Evolutionary conservation across 371 early-diverging fungal species (phyloP).

Genomic region (Mucor mucedo): DNA sequence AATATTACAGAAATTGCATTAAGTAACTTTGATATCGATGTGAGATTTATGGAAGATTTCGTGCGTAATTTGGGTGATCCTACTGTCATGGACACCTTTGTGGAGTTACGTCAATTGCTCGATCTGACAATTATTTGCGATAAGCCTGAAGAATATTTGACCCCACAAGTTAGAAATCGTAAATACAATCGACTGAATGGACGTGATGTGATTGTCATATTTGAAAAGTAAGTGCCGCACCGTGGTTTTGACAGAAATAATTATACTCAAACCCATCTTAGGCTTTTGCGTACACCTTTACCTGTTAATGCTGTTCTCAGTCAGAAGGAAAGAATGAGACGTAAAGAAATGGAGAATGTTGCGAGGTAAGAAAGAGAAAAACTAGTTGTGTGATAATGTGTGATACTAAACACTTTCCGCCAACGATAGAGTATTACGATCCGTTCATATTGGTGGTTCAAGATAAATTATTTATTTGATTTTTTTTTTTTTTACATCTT

Average conservation of each 20-base stretch:
- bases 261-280: conserved; percentile 1
- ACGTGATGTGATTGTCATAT: conserved; percentile 65
- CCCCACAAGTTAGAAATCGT: conserved; percentile 60
- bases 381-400: not conserved
- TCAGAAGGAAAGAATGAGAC: conserved; percentile 38
- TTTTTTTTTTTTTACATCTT: conserved; percentile 27
- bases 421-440: conserved; percentile 38
- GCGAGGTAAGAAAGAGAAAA: conserved; percentile 42
- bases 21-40: conserved; percentile 73
- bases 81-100: conserved; percentile 71
- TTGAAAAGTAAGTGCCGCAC: conserved; percentile 77
- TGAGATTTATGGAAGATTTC: conserved; percentile 78
- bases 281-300: conserved; percentile 29
- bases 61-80: conserved; percentile 68
- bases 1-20: conserved; percentile 69
- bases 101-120: conserved; percentile 76
- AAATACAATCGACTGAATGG: conserved; percentile 70
- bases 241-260: not conserved
- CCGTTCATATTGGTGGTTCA: conserved; percentile 37
- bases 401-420: not conserved
- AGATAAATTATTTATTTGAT: conserved; percentile 10
- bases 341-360: conserved; percentile 55
- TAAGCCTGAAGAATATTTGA: conserved; percentile 76
- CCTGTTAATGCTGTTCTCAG: conserved; percentile 20
- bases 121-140: conserved; percentile 64